Percentiles rank a stretch among this genome's conserved stretches.
These are phyloP conservation scores for Exserohilum turcica DNA, from an alignment of 2,329 filamentous ascomycete species.

Conservation along the genomic window DNA sequence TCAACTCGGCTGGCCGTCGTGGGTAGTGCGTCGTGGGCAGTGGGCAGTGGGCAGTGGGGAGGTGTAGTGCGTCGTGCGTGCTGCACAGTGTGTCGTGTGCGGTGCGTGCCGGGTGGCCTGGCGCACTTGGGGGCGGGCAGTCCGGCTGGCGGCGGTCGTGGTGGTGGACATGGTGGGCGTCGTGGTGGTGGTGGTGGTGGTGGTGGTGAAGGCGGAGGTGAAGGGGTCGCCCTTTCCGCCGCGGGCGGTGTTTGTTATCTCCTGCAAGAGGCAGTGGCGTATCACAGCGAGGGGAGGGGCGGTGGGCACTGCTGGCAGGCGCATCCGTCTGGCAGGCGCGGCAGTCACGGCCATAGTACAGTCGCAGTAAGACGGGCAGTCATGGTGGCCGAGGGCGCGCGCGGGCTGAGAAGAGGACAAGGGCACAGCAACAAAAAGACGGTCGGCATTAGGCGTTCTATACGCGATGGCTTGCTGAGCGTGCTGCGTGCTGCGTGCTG, in stretches of 20 bases:
- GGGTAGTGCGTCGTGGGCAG: neutral
- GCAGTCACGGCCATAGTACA: no score
- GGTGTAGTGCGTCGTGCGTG: no score
- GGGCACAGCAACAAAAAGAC: constrained; percentile 8
- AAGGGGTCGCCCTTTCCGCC: constrained; percentile 9
- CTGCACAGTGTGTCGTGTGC: no score
- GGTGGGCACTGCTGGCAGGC: constrained; percentile 2
- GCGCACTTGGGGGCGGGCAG: neutral
- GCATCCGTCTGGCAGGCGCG: no score
- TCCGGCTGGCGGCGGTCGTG: neutral
- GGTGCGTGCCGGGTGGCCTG: no score
- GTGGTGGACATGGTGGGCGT: no score
- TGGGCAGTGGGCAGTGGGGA: neutral
- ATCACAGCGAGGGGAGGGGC: constrained; percentile 1
- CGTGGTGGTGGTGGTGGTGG: neutral
- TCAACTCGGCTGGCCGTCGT: constrained; percentile 3
- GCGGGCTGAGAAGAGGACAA: neutral
- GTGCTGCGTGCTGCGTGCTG: constrained; percentile 11
- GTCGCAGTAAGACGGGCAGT: no score
- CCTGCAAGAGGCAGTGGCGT: neutral
- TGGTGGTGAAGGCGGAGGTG: neutral
- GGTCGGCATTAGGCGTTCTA: no score
- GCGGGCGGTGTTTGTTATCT: neutral
- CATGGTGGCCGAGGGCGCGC: no score
- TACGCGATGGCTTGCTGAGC: constrained; percentile 11